Evolutionary conservation across 768 basidiomycete genomes (phyloP).

Genomic region (Sarcomyxa edulis): DNA sequence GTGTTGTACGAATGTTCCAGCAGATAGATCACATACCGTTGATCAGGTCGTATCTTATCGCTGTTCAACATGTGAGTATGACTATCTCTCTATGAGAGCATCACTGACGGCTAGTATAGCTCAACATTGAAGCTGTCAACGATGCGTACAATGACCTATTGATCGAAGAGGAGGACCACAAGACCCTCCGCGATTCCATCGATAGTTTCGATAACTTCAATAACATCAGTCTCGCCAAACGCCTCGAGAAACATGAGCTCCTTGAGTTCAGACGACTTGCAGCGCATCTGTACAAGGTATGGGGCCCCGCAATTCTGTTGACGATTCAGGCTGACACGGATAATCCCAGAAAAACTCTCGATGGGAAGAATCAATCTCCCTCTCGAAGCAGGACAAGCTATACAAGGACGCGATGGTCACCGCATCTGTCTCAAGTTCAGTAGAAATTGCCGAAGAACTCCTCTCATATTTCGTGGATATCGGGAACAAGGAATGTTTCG

Average conservation of each 20-base stretch:
- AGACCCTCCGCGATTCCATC: slow-evolving; percentile 94
- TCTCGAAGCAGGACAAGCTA: slow-evolving; percentile 94
- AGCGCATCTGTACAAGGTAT: slow-evolving; percentile 92
- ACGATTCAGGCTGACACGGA: too few species aligned
- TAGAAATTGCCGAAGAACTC: slow-evolving; percentile 91
- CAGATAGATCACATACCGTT: slow-evolving; percentile 95
- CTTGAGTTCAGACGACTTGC: slow-evolving; percentile 95
- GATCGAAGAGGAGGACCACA: slow-evolving; percentile 99
- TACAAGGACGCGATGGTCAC: slow-evolving; percentile 97
- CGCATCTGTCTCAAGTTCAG: slow-evolving; percentile 77
- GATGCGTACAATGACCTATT: slow-evolving; percentile 97
- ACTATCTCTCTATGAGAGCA: neutral
- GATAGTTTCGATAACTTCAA: slow-evolving; percentile 99
- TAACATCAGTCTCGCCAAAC: slow-evolving; percentile 77
- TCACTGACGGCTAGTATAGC: slow-evolving; percentile 31
- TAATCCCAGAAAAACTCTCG: slow-evolving; percentile 75
- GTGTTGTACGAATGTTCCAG: slow-evolving; percentile 94
- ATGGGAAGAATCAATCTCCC: slow-evolving; percentile 94
- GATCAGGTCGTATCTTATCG: slow-evolving; percentile 93
- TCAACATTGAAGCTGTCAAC: slow-evolving; percentile 96
- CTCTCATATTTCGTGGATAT: slow-evolving; percentile 97
- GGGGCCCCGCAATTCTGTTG: slow-evolving; percentile 7
- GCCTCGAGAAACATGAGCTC: slow-evolving; percentile 84
- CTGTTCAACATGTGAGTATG: slow-evolving; percentile 85
- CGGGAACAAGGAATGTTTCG: slow-evolving; percentile 97